Evolutionary conservation across 306 rosid genomes (phyloP).

Genomic region (Ochetophila trinervis): DNA sequence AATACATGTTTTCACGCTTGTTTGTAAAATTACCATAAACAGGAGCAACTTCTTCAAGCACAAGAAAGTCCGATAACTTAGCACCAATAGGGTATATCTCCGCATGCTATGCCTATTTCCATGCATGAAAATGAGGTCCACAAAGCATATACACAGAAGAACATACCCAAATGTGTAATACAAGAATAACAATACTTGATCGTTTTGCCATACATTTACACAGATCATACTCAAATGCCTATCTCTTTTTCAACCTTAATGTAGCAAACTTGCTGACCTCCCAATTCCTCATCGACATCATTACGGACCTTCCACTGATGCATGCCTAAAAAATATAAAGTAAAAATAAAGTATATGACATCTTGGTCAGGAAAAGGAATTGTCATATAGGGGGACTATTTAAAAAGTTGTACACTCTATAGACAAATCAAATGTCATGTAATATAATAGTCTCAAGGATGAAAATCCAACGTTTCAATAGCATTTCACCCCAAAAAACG

Average conservation of each 20-base stretch:
- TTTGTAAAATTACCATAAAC: neutral
- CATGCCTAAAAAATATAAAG: neutral
- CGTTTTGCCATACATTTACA: no score
- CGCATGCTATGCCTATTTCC: conserved; percentile 27
- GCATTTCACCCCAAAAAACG: no score
- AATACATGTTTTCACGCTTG: conserved; percentile 1
- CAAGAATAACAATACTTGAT: no score
- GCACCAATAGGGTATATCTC: conserved; percentile 4
- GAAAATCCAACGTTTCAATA: no score
- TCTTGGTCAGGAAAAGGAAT: no score
- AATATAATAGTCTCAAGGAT: no score
- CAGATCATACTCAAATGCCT: no score
- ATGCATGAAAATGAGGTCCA: conserved; percentile 13
- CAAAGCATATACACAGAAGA: neutral
- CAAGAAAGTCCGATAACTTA: conserved; percentile 6
- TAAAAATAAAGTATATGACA: neutral
- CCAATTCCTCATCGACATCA: conserved; percentile 15
- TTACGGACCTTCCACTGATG: neutral
- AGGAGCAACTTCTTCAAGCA: neutral
- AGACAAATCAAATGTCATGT: no score
- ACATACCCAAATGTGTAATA: no score
- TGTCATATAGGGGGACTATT: no score
- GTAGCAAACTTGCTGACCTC: neutral
- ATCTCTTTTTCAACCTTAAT: neutral
- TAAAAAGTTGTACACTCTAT: no score